Base-by-base conservation (phyloP, 2,329 filamentous ascomycete genomes). In the Fusarium chuoi region DNA sequence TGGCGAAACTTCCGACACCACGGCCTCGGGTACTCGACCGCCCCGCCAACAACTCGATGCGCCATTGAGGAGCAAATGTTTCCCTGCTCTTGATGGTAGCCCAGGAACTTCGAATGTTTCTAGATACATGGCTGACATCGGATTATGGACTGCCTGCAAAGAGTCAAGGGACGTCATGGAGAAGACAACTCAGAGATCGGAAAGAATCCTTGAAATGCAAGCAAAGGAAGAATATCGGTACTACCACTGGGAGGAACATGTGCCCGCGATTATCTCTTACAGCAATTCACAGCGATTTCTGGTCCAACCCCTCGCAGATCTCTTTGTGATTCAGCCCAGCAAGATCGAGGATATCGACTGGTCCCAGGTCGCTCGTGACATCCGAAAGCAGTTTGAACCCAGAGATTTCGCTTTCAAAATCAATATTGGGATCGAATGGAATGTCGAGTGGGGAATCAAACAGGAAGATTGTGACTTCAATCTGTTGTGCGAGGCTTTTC, bases 381-480 rank as follows among this genome's bases (percentile, higher is more conserved):
- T 56, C 28, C 7, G 28, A 24, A 11, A 28, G 2, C 36, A 55
- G 6, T 5, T 55, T 11, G 10, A 22, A 1, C 26, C 24, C 11
- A 9, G 13, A 6, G 26, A 5, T 1, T 39, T 10, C 20, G 4
- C 10, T 0, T 10, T 7, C 17, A 0, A 0, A 15, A n/a, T 35
- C 6, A 5, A 58, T 12, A 58, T 58, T 48, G 56, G 18, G 14
- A 36, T 58, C 5, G 56, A 49, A 38, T 48, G 8, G 30, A 15
- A 48, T 2, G 24, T 17, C 2, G 3, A 38, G n/a, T 59, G 56
- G 42, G 56, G 42, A 49, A n/a, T 49, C 1, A 2, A 3, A 3
- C 1, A 10, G 0, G 4, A 18, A 4, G 20, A 20, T 20, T 8
- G 22, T 26, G 13, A 20, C 7, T 18, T 33, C 2, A 0, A 28